A percentile compares a stretch with the other conserved stretches of the same genome.
Conservation (phyloP, 1,284 basidiomycete genomes). For the Meripilus lineatus region DNA sequence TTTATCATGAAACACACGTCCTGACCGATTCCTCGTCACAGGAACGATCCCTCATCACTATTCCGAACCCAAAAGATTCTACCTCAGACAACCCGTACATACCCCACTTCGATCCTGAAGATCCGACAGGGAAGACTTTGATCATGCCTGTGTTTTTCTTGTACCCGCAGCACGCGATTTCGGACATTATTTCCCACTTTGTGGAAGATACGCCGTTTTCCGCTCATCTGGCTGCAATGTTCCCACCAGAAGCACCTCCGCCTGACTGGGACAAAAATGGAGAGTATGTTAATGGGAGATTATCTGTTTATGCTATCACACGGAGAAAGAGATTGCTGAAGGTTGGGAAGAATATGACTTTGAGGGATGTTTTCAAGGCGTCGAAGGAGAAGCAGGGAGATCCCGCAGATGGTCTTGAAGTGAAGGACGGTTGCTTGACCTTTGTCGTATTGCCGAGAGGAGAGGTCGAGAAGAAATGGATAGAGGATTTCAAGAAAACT, state of each 20-base stretch:
- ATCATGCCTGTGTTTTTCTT: conserved; percentile 89
- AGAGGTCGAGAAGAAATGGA: conserved; percentile 79
- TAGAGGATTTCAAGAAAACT: conserved; percentile 80
- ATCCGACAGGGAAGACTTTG: conserved; percentile 54
- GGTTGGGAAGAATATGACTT: conserved; percentile 83
- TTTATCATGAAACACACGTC: conserved; percentile 11
- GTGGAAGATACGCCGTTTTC: conserved; percentile 82
- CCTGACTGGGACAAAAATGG: conserved; percentile 75
- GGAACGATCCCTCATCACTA: conserved; percentile 60
- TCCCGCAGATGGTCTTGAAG: conserved; percentile 73
- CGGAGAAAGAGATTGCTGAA: conserved; percentile 74
- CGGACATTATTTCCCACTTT: conserved; percentile 86
- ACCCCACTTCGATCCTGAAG: conserved; percentile 59
- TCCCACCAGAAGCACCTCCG: conserved; percentile 59
- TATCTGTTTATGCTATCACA: conserved; percentile 86
- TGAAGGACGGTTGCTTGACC: conserved; percentile 83
- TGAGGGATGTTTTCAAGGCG: conserved; percentile 71
- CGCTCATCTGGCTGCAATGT: conserved; percentile 78
- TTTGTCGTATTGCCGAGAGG: conserved; percentile 87
- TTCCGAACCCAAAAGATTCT: conserved; percentile 57
- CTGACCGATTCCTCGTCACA: conserved; percentile 26
- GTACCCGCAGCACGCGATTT: conserved; percentile 86
- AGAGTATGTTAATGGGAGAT: conserved; percentile 66
- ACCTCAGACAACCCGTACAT: conserved; percentile 48
- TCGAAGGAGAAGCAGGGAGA: conserved; percentile 57